Base-by-base conservation (phyloP, 2,329 filamentous ascomycete genomes). In the Botrytis tulipae region DNA sequence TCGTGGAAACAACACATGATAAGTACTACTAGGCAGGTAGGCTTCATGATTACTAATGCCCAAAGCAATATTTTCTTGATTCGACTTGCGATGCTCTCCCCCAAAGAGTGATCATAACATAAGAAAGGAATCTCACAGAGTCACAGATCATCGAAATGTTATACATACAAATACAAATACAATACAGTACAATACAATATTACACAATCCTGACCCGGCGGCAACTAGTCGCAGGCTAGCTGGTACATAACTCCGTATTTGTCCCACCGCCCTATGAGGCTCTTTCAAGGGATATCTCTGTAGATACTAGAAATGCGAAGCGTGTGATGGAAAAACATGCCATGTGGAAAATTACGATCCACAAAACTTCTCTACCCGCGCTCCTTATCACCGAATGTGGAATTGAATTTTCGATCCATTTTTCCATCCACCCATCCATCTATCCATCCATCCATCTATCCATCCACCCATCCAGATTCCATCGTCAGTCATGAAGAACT, bases 261-360 rank as follows among this genome's bases (percentile, higher is more conserved):
- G 48, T 51, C 22, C 48, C 25, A 51, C 54, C 35, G 60, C 60
- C 60, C 60, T 62, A 62, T 40, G 35, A 62, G 60, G 60, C 60
- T 62, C 60, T 62, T 61, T n/a, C 35, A 62, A 40, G 60, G 54
- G 25, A 54, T 29, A 62, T 7, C 60, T 62, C 60, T 62, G 60
- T 62, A 62, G n/a, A n/a, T n/a, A n/a, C n/a, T n/a, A n/a, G 60
- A 62, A 62, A 62, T 18, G 35, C 25, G 37, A 62, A 29, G 25
- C 51, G 51, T 54, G 51, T 62, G 37, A 62, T 42, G 22, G 60
- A 29, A 54, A 42, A 62, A 62, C 35, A 62, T 62, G 60, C 60
- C 60, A 62, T 62, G 12, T 42, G 35, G 25, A 42, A 62, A 18
- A 29, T n/a, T 18, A 62, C 25, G 25, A 42, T 62, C 60, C 37